Conservation (phyloP, 169 alveolate genomes). For the Cystoisospora suis region DNA sequence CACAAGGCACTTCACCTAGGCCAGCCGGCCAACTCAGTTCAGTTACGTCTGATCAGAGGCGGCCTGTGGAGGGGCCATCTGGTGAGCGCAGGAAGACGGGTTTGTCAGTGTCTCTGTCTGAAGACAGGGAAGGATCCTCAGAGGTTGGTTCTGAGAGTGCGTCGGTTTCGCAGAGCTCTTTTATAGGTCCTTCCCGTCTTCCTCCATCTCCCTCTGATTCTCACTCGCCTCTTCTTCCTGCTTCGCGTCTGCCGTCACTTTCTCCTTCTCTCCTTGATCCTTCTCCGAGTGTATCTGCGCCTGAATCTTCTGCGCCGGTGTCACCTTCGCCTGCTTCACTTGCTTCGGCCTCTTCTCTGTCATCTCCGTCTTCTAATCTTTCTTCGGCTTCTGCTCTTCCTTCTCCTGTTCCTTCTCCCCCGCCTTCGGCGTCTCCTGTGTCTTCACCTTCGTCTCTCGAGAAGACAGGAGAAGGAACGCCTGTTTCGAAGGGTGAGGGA, state of each 20-base stretch:
- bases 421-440: not conserved
- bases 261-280: not conserved
- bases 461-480: too few species aligned
- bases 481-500: too few species aligned
- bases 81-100: too few species aligned
- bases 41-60: too few species aligned
- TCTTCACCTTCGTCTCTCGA: not conserved
- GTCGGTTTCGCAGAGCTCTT: too few species aligned
- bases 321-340: not conserved
- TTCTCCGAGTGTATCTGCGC: not conserved
- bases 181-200: too few species aligned
- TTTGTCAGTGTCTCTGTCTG: too few species aligned
- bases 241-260: not conserved
- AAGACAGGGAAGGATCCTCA: too few species aligned
- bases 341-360: not conserved
- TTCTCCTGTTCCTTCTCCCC: not conserved
- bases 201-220: not conserved
- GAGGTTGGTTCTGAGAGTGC: too few species aligned
- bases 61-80: too few species aligned
- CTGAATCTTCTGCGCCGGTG: not conserved
- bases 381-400: not conserved
- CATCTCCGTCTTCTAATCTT: not conserved
- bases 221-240: not conserved
- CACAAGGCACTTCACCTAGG: too few species aligned
- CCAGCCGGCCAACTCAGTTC: too few species aligned